Evolutionary conservation across 2,329 filamentous ascomycete genomes (phyloP), one percentile per base, ranked within the genome.

Genomic region (Dothistroma septosporum): DNA sequence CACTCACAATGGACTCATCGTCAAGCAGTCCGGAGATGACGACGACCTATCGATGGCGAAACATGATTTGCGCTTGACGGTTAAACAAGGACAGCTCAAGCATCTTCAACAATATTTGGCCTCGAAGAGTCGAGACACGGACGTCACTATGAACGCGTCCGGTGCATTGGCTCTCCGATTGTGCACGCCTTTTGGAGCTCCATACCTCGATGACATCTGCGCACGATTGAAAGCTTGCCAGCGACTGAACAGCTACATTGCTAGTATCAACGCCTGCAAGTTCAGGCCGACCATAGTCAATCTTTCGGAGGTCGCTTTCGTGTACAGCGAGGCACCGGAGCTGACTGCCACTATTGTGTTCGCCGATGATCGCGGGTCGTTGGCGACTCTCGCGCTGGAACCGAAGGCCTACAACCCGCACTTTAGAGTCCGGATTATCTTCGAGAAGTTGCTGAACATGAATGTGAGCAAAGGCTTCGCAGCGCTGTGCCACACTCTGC

Each of bases 231-330:
- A 85, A 66, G 83, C 86, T 12, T 83, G 94, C 60, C 85, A 89
- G 68, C 84, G 87, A 21, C 80, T 94, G 31, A 86, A 91, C 44
- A 82, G 83, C 48, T 90, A 90, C 68, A 79, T 91, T 28, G 82
- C 86, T 49, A 85, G 87, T 1, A 83, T 92, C 63, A 79, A 85
- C 58, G 77, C 79, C 63, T 79, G 83, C 65, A 79, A 82, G 55
- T 82, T 89, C 37, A 77, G 78, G 48, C 83, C 83, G 70, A 81
- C 87, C 66, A 77, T 81, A 46, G 80, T 88, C 58, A 85, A 83
- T 16, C 78, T 93, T 58, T 78, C 79, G 65, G 79, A 83, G 63
- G 82, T 94, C 6, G 77, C 82, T 2, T 91, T 94, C 72, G 83
- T 80, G n/a, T 95, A 94, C 72, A 79, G 78, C 56, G 73, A 58